phyloP scores from a whole-genome alignment of 2,329 filamentous ascomycete species.

The Periglandula ipomoeae region DNA sequence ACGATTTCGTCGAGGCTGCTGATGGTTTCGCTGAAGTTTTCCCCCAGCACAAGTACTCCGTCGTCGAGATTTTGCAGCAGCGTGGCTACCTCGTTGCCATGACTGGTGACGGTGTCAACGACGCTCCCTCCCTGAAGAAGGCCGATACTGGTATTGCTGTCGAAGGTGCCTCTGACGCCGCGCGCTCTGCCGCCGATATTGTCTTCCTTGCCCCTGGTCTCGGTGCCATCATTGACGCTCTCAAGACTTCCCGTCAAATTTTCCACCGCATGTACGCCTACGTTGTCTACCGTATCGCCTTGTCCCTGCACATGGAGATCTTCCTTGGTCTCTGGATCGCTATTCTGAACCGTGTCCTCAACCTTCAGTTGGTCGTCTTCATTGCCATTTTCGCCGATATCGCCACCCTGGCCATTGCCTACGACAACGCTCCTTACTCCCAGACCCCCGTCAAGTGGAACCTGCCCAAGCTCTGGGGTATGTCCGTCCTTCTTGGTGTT shows the following conservation, averaged over 20 bases:
- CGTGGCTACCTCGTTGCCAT: constrained; percentile 91
- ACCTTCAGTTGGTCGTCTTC: constrained; percentile 84
- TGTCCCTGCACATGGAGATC: constrained; percentile 85
- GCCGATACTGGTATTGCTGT: constrained; percentile 95
- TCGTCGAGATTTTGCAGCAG: constrained; percentile 88
- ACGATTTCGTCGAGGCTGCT: constrained; percentile 90
- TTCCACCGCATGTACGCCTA: constrained; percentile 97
- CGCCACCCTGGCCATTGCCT: constrained; percentile 83
- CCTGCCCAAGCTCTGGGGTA: constrained; percentile 86
- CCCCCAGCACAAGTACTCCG: constrained; percentile 91
- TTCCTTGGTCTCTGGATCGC: constrained; percentile 89
- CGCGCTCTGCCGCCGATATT: constrained; percentile 84
- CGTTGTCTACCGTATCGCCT: constrained; percentile 87
- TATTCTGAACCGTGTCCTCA: constrained; percentile 74
- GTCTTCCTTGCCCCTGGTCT: constrained; percentile 89
- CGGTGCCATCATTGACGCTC: constrained; percentile 83
- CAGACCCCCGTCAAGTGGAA: constrained; percentile 91
- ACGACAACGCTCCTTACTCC: constrained; percentile 85
- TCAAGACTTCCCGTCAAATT: constrained; percentile 89
- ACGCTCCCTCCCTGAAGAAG: constrained; percentile 86
- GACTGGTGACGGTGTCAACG: constrained; percentile 94
- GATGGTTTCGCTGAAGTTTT: constrained; percentile 94
- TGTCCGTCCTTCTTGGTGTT: constrained; percentile 75
- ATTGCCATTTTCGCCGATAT: constrained; percentile 93
- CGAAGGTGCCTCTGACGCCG: constrained; percentile 84